Evolutionary conservation across 139 green algal genomes (phyloP).

Genomic region (Dunaliella sp.): DNA sequence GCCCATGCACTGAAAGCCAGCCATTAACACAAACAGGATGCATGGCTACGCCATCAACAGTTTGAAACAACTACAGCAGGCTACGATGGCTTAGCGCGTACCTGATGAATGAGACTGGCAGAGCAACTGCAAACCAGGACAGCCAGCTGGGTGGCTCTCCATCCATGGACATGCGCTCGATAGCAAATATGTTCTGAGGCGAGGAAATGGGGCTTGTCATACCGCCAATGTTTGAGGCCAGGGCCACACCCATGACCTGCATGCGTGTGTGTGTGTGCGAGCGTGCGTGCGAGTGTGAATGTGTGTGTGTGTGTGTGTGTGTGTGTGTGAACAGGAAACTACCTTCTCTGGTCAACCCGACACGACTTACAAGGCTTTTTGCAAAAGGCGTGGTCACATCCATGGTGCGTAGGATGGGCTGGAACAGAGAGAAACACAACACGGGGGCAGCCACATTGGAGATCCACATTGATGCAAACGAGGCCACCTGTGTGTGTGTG

Average conservation of each 20-base stretch:
- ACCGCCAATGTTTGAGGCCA: slow-evolving; percentile 73
- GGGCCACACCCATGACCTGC: slow-evolving; percentile 67
- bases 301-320: no score
- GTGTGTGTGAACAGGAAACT: no score
- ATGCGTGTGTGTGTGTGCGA: no score
- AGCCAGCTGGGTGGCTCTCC: slow-evolving; percentile 62
- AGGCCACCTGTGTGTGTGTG: slow-evolving; percentile 43
- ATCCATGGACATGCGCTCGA: slow-evolving; percentile 65
- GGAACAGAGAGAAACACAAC: slow-evolving; percentile 65
- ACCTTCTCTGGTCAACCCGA: no score
- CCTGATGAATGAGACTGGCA: slow-evolving; percentile 52
- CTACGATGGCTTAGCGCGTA: no score
- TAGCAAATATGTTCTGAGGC: slow-evolving; percentile 78
- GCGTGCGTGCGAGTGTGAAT: no score
- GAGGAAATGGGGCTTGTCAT: slow-evolving; percentile 71
- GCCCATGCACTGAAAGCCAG: no score
- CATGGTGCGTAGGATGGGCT: slow-evolving; percentile 63
- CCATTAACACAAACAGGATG: no score
- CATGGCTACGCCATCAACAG: no score
- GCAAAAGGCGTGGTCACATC: slow-evolving; percentile 44
- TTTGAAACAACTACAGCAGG: no score
- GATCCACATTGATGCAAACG: slow-evolving; percentile 72
- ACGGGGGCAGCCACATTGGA: slow-evolving; percentile 76
- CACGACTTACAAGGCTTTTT: slow-evolving; percentile 39
- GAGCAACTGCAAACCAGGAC: slow-evolving; percentile 67